Base-by-base conservation (phyloP, 306 rosid genomes). In the Cajanus cajan region DNA sequence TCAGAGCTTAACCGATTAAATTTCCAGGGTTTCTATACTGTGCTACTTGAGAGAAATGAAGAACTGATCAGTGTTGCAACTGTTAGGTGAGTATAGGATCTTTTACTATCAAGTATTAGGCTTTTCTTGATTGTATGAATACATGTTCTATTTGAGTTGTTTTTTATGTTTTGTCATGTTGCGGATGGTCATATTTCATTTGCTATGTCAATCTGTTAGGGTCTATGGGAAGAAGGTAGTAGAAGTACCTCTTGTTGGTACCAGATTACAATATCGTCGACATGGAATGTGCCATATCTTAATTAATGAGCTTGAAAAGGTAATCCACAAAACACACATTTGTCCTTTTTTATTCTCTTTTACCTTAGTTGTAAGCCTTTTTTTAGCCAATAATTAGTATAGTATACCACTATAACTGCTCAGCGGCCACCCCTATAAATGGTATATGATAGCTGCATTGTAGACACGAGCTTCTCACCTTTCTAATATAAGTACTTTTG, bases 221-320 rank as follows among this genome's bases (percentile, higher is more conserved):
- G 77, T 95, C 58, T 58, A 83, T 34, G 98, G 98, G 71, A 88
- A 71, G 62, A 90, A 85, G 77, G 96, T 92, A 72, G 98, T 97
- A 16, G 98, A 95, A 86, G 52, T 95, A 41, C 98, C 97, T 58
- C 94, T 95, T 67, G 85, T 92, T 57, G 98, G 90, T 31, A 92
- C 98, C 69, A 84, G 97, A 73, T 81, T 87, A 64, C 96, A 76
- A 58, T 87, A 87, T 80, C 96, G 98, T 13, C 94, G 91, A 64
- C 94, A 24, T 22, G 98, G 98, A 85, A 92, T 92, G 98, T 95
- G 98, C 76, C 95, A 80, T 76, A 55, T 86, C 62, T 80, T 95
- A 82, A 91, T 95, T 87, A 72, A 87, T 80, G 93, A 88, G 84
- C 94, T 95, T 77, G 98, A 90, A 79, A 89, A 86, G 98, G 98